Base-by-base conservation (phyloP, 164 flowering plant species). In the Aristolochia californica region DNA sequence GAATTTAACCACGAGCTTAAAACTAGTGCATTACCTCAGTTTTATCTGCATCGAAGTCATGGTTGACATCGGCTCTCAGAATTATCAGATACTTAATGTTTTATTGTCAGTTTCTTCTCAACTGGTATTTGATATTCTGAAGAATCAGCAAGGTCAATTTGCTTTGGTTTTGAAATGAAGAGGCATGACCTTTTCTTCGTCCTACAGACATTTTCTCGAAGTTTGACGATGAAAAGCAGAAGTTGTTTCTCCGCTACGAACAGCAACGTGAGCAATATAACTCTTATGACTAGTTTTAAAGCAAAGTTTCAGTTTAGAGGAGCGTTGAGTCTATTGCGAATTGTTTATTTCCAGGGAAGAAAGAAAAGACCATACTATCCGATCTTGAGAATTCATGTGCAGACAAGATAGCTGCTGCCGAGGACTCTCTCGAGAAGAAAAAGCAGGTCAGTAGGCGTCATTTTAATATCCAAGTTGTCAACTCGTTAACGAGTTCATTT, bases 191-290 rank as follows among this genome's bases (percentile, higher is more conserved):
- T 48, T n/a, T 2, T 17, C 21, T 48, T 16, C 51, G 14, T 13
- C 69, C 62, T 59, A 58, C 93, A 91, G 98, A 79, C 27, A 75
- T 81, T 22, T 70, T 88, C 47, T 70, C 93, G 70, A 88, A 78
- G 55, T 88, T 72, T 60, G 96, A 91, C 68, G 91, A 84, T 58
- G 89, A 86, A 49, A 88, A 84, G 73, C 87, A 80, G 69, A 84
- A 74, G 71, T 65, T 88, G 48, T 75, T 76, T 65, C 56, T 22
- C 55, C 79, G 81, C 65, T 88, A 84, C 65, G 93, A 91, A 66
- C 93, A 86, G 74, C 78, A 77, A 57, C 80, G 98, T 91, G 53
- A 84, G 90, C 57, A 58, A 49, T 28, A 2, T 27, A 22, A 40
- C 24, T 20, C 22, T n/a, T 15, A 45, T 45, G 18, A 13, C 23